Percentiles rank a stretch among this genome's conserved stretches.
These are phyloP conservation scores for Puccinia coronata DNA, from an alignment of 1,284 basidiomycete species.

Conservation along the genomic window DNA sequence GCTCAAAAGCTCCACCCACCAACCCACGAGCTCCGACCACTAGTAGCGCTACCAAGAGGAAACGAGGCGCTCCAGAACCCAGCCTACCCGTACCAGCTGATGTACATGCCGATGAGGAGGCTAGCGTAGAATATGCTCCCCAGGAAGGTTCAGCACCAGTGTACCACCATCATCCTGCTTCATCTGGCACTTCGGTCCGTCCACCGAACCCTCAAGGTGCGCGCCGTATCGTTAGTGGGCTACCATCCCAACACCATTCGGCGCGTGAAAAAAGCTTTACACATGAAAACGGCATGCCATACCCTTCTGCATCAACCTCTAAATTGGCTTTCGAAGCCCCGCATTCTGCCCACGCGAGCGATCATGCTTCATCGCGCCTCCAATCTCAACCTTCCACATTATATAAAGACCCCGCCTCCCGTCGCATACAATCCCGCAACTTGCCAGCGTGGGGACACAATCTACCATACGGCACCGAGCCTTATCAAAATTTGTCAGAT, in stretches of 20 bases:
- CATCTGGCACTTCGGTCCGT: slow-evolving; percentile 2
- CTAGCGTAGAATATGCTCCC: neutral
- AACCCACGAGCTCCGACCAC: neutral
- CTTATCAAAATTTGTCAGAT: slow-evolving; percentile 34
- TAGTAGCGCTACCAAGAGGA: slow-evolving; percentile 22
- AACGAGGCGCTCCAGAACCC: slow-evolving; percentile 32
- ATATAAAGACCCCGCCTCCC: slow-evolving; percentile 24
- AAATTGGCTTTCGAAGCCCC: neutral
- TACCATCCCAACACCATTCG: slow-evolving; percentile 14
- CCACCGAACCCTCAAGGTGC: neutral
- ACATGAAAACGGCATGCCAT: neutral
- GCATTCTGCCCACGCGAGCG: neutral
- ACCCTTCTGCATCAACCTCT: neutral
- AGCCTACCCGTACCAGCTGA: neutral
- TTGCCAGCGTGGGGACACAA: slow-evolving; percentile 44
- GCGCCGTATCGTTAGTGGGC: slow-evolving; percentile 20
- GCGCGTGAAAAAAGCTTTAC: slow-evolving; percentile 21
- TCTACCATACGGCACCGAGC: slow-evolving; percentile 44
- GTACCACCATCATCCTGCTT: neutral
- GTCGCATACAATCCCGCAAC: slow-evolving; percentile 22
- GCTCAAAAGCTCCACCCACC: slow-evolving; percentile 13
- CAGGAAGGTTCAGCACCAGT: neutral
- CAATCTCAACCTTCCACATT: slow-evolving; percentile 9
- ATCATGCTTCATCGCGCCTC: neutral
- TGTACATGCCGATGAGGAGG: neutral